phyloP scores from a whole-genome alignment of 1,284 basidiomycete species.

The Heliocybe sulcata region DNA sequence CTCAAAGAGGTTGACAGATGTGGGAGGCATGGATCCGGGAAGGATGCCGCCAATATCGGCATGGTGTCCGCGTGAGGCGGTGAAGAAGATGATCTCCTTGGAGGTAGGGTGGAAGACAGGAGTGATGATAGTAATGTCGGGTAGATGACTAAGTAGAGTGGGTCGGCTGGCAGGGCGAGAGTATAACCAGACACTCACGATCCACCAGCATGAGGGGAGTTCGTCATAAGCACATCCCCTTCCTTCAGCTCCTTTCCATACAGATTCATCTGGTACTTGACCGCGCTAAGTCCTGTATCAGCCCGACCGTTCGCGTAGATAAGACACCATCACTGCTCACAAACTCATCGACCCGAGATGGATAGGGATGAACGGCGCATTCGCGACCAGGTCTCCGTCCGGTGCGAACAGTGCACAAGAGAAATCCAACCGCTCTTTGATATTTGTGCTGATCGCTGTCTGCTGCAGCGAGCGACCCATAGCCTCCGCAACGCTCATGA shows the following conservation, averaged over 20 bases:
- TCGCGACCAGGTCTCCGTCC: conserved; percentile 86
- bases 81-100: conserved; percentile 85
- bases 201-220: conserved; percentile 84
- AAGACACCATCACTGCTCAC: conserved; percentile 38
- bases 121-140: conserved; percentile 86
- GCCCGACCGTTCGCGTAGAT: background rate
- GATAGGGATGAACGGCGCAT: conserved; percentile 83
- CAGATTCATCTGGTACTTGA: conserved; percentile 83
- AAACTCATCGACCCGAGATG: conserved; percentile 82
- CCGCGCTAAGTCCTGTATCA: conserved; percentile 52
- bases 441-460: conserved; percentile 87
- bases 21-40: conserved; percentile 92
- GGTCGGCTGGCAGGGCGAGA: background rate
- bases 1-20: conserved; percentile 83
- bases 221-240: conserved; percentile 89
- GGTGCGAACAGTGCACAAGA: conserved; percentile 89
- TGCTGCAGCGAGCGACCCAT: conserved; percentile 89
- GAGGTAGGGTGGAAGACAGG: conserved; percentile 70
- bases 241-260: conserved; percentile 64
- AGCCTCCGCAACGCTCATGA: conserved; percentile 89
- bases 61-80: conserved; percentile 85
- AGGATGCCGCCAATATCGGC: conserved; percentile 76
- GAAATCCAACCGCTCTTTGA: conserved; percentile 86
- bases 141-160: conserved; percentile 50
- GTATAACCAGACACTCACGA: conserved; percentile 41